A percentile compares a stretch with the other conserved stretches of the same genome.
Evolutionary conservation across 352 stramenopile genomes (phyloP).

Genomic region (Phytopythium mirpurense): DNA sequence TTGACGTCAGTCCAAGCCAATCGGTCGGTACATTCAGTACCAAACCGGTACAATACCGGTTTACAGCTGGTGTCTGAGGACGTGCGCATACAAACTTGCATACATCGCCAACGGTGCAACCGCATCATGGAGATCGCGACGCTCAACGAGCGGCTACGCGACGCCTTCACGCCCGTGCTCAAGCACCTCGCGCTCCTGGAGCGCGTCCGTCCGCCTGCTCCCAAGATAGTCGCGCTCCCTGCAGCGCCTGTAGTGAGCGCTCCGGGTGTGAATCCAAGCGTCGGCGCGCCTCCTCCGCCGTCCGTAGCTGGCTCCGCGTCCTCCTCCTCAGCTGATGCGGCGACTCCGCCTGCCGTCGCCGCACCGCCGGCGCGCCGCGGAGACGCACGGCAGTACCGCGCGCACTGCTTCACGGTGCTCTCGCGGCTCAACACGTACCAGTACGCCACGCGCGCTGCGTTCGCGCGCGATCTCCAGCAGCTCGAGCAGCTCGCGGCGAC

Average conservation of each 20-base stretch:
- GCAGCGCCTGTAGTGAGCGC: neutral
- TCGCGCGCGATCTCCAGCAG: constrained; percentile 45
- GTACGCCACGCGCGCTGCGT: constrained; percentile 46
- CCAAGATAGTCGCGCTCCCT: neutral
- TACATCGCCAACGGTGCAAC: too few relatives aligned
- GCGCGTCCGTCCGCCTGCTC: constrained; percentile 2
- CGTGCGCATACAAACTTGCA: too few relatives aligned
- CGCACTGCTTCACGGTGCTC: constrained; percentile 36
- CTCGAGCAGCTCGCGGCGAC: constrained; percentile 22
- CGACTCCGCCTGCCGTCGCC: neutral
- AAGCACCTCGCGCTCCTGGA: constrained; percentile 35
- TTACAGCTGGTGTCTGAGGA: too few relatives aligned
- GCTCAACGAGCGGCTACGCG: constrained; percentile 65
- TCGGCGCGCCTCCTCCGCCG: too few relatives aligned
- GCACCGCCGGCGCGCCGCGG: constrained; percentile 13
- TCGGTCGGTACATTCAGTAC: too few relatives aligned
- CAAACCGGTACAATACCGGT: too few relatives aligned
- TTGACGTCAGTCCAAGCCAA: too few relatives aligned
- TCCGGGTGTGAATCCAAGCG: neutral
- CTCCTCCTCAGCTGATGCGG: neutral
- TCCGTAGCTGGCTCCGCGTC: too few relatives aligned
- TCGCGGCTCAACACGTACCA: constrained; percentile 58
- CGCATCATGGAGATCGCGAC: constrained; percentile 65
- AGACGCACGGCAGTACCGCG: constrained; percentile 5
- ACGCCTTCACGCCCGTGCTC: constrained; percentile 52